These are phyloP conservation scores for Lactarius sanguifluus DNA, from an alignment of 768 basidiomycete genomes.

Conservation along the genomic window DNA sequence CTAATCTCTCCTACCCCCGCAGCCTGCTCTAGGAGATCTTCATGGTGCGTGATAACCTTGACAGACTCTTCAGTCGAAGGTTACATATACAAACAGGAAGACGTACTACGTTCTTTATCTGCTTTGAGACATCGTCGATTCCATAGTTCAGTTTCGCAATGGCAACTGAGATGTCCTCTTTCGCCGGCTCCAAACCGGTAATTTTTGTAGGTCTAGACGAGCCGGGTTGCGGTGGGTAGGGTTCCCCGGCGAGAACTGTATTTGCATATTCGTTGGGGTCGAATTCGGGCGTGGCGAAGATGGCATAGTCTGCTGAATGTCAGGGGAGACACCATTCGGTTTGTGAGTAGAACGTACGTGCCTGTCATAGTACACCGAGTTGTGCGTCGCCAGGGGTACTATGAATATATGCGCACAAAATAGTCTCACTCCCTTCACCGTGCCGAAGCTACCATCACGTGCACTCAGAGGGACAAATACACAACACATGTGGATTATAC, in stretches of 20 bases:
- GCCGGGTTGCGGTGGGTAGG: conserved; percentile 54
- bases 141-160: conserved; percentile 84
- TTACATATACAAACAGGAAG: background rate
- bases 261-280: conserved; percentile 91
- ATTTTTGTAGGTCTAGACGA: conserved; percentile 36
- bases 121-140: conserved; percentile 89
- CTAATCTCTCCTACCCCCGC: conserved; percentile 70
- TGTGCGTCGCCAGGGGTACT: background rate
- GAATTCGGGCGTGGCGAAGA: conserved; percentile 74
- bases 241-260: conserved; percentile 79
- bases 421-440: background rate
- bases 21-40: conserved; percentile 79
- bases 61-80: conserved; percentile 8
- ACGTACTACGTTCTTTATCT: conserved; percentile 80
- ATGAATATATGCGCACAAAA: background rate
- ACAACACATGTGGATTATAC: background rate
- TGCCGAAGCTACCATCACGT: background rate
- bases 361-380: conserved; percentile 24
- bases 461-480: background rate
- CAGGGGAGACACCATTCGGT: conserved; percentile 12
- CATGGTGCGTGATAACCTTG: conserved; percentile 82
- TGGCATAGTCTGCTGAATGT: conserved; percentile 57
- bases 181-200: conserved; percentile 53
- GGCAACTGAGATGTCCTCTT: conserved; percentile 87
- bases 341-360: conserved; percentile 23